phyloP scores from a whole-genome alignment of 2,329 filamentous ascomycete species.

The Alternaria brassicae region DNA sequence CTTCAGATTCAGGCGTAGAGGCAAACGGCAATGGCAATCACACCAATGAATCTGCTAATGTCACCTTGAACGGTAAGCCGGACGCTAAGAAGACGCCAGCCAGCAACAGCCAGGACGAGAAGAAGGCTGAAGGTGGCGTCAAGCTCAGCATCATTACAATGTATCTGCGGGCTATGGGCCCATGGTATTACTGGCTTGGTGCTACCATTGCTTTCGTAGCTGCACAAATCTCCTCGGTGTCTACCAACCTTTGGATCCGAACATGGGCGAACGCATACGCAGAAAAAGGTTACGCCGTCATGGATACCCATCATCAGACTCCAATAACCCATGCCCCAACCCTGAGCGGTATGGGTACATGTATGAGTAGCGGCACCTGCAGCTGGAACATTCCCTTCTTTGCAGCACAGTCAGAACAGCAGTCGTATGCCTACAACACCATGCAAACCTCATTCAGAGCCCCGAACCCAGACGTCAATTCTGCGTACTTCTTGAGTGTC shows the following conservation, averaged over 20 bases:
- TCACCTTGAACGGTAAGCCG: slow-evolving; percentile 53
- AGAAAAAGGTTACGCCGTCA: slow-evolving; percentile 52
- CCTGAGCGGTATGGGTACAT: slow-evolving; percentile 55
- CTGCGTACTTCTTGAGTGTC: slow-evolving; percentile 80
- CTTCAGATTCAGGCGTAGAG: slow-evolving; percentile 73
- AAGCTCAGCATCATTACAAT: slow-evolving; percentile 85
- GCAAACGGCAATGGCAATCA: slow-evolving; percentile 42
- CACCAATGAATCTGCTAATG: slow-evolving; percentile 60
- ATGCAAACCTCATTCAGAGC: slow-evolving; percentile 52
- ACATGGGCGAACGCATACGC: slow-evolving; percentile 92
- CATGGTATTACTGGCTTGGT: slow-evolving; percentile 92
- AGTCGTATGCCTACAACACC: slow-evolving; percentile 46
- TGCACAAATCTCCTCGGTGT: slow-evolving; percentile 85
- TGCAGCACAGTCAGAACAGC: slow-evolving; percentile 22
- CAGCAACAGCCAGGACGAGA: slow-evolving; percentile 64
- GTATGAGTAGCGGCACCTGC: slow-evolving; percentile 60
- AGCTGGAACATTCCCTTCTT: slow-evolving; percentile 54
- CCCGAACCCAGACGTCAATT: slow-evolving; percentile 68
- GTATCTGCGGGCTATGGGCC: slow-evolving; percentile 91
- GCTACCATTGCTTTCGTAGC: slow-evolving; percentile 76
- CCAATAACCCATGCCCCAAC: slow-evolving; percentile 54
- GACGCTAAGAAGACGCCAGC: slow-evolving; percentile 57
- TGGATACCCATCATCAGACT: slow-evolving; percentile 44
- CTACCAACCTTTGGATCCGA: slow-evolving; percentile 92
- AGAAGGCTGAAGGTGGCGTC: slow-evolving; percentile 84